Base-by-base conservation (phyloP, 768 basidiomycete species). In the Trametes elegans region DNA sequence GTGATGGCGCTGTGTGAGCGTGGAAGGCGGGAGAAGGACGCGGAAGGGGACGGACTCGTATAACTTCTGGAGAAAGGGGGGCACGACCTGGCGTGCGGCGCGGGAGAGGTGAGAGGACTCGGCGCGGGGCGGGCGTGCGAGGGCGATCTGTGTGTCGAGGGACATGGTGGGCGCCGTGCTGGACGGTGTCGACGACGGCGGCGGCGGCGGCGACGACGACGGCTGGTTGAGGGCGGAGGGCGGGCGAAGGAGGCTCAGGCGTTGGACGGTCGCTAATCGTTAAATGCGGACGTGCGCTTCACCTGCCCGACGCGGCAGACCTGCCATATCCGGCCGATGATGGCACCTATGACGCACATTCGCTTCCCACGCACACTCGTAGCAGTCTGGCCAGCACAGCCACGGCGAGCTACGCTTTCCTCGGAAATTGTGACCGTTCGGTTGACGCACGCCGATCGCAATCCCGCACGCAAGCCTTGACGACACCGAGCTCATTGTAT, bases 51-150 rank as follows among this genome's bases (percentile, higher is more conserved):
- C 87, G 60, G 52, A 95, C 93, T 88, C 88, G 72, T 87, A 95
- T 29, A 98, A 79, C 71, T 98, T 98, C 71, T 94, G 91, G 13
- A 97, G 78, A 67, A 97, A 97, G 0, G 89, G 88, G 3, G 94
- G 93, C 1, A 88, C 81, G 31, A 78, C 68, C 53, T 77, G 75
- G 55, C 76, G 72, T 14, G 76, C 74, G n/a, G 74, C 72, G 68
- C 70, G 78, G 69, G 70, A 78, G 31, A 79, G 62, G 55, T 74
- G 72, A 18, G 74, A 68, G 19, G 75, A 69, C 34, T 73, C 62
- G 21, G 69, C 66, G 47, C 77, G 49, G 66, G 28, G 70, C 26
- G 74, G 67, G 46, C 84, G 74, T 0, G 82, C 68, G n/a, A 85
- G 73, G 3, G 83, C 77, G 56, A 84, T 75, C 62, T 84, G 82